Percentiles rank a stretch among this genome's conserved stretches.
Evolutionary conservation across 331 rosid genomes (phyloP).

Genomic region (Spiraea crenata): DNA sequence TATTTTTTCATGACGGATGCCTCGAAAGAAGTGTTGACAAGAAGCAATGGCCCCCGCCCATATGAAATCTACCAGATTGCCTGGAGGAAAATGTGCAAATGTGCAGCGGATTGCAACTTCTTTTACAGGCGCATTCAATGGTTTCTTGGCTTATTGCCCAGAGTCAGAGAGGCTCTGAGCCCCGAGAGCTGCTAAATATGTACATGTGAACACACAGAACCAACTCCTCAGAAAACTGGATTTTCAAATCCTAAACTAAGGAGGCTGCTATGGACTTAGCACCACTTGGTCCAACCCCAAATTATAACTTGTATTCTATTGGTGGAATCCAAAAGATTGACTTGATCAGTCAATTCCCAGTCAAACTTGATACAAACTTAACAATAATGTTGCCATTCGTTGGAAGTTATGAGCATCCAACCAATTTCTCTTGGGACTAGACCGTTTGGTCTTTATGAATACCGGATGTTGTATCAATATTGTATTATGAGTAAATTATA

Average conservation of each 20-base stretch:
- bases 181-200: not conserved
- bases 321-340: not conserved
- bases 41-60: not conserved
- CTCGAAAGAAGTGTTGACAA: not conserved
- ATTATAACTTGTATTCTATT: not conserved
- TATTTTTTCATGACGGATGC: not conserved
- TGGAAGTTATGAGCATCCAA: too few relatives aligned
- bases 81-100: not conserved
- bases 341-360: not conserved
- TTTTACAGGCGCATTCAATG: constrained; percentile 7
- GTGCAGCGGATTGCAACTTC: not conserved
- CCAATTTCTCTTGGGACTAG: too few relatives aligned
- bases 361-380: not conserved
- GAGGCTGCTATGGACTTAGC: not conserved
- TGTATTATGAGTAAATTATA: too few relatives aligned
- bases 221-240: not conserved
- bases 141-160: constrained; percentile 4
- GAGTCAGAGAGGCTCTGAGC: not conserved
- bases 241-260: not conserved
- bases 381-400: too few relatives aligned
- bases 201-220: not conserved
- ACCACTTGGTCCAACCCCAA: not conserved
- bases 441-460: too few relatives aligned
- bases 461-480: too few relatives aligned
- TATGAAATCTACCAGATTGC: not conserved